These are phyloP conservation scores for Colletotrichum tanaceti DNA, from an alignment of 2,329 filamentous ascomycete species.

Conservation along the genomic window DNA sequence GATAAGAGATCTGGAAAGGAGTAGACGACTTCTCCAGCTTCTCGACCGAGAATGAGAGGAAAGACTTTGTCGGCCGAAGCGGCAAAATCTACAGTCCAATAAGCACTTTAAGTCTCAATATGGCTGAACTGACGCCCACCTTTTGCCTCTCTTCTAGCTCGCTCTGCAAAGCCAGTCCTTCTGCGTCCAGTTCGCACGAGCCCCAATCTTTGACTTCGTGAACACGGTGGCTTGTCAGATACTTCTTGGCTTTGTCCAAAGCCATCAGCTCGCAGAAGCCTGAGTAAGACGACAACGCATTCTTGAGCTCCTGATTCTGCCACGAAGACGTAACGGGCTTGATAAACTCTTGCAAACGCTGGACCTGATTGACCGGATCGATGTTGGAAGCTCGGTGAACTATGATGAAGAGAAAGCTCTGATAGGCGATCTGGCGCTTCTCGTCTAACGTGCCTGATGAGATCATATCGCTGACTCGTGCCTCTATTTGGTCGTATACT, in stretches of 20 bases:
- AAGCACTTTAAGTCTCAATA: neutral
- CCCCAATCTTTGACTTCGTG: slow-evolving; percentile 87
- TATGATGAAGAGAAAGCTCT: slow-evolving; percentile 93
- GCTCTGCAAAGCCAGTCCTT: slow-evolving; percentile 82
- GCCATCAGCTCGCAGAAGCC: slow-evolving; percentile 85
- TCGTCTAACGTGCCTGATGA: slow-evolving; percentile 79
- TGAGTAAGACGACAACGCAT: slow-evolving; percentile 77
- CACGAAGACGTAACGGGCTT: slow-evolving; percentile 85
- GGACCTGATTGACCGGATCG: slow-evolving; percentile 75
- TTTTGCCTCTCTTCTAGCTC: slow-evolving; percentile 82
- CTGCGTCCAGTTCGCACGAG: slow-evolving; percentile 77
- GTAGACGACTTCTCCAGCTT: slow-evolving; percentile 80
- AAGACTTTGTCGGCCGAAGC: slow-evolving; percentile 87
- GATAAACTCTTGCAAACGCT: slow-evolving; percentile 80
- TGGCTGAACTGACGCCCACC: slow-evolving; percentile 52
- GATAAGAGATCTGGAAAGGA: slow-evolving; percentile 79
- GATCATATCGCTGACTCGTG: slow-evolving; percentile 83
- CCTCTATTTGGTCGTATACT: slow-evolving; percentile 88
- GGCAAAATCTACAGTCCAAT: slow-evolving; percentile 70
- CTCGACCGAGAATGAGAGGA: slow-evolving; percentile 93
- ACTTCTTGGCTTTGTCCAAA: slow-evolving; percentile 82
- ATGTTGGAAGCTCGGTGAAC: slow-evolving; percentile 86
- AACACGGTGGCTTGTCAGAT: slow-evolving; percentile 78
- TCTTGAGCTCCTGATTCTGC: slow-evolving; percentile 76
- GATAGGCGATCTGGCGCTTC: slow-evolving; percentile 85